Evolutionary conservation across 305 asterid genomes (phyloP), one percentile per base, ranked within the genome.

Genomic region (Fraxinus platypoda): DNA sequence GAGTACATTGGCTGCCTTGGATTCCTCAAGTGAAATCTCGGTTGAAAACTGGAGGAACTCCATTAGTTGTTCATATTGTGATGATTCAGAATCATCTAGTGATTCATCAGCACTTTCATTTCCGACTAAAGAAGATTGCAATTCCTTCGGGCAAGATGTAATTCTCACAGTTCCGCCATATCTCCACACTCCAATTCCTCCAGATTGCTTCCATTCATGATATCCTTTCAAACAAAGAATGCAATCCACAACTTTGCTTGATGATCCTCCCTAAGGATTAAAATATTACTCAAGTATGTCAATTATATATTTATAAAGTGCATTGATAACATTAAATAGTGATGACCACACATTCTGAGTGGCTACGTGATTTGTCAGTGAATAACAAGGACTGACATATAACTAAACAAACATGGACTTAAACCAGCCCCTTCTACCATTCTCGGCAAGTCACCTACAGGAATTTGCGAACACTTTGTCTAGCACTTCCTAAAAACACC

Each of bases 121-220:
- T 13, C 93, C 89, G 73, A 89, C 88, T 46, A 87, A 87, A 23
- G 97, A 92, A 13, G 97, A 88, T 26, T 93, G 88, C 59, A 95
- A 87, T 84, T 92, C 97, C 86, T 92, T 95, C 0, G 87, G 91
- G 37, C 85, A 90, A 3, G 98, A 90, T 33, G 90, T 93, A 80
- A 95, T 95, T 82, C 92, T 92, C 78, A 95, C 95, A 34, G 97
- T 94, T 78, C 99, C 98, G 2, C 99, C 99, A 49, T 95, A 95
- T 83, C 88, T 93, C 98, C 99, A 95, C 64, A 93, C 97, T 76
- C 99, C 99, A 83, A 89, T 89, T 77, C 93, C 98, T 76, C 99
- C 99, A 17, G 97, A 88, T 88, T 90, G 90, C 85, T 88, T 92
- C 98, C 98, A 95, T 87, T 94, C 97, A 46, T 90, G 87, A 82